Conservation (phyloP, 768 basidiomycete species). For the Trametes meyenii region DNA sequence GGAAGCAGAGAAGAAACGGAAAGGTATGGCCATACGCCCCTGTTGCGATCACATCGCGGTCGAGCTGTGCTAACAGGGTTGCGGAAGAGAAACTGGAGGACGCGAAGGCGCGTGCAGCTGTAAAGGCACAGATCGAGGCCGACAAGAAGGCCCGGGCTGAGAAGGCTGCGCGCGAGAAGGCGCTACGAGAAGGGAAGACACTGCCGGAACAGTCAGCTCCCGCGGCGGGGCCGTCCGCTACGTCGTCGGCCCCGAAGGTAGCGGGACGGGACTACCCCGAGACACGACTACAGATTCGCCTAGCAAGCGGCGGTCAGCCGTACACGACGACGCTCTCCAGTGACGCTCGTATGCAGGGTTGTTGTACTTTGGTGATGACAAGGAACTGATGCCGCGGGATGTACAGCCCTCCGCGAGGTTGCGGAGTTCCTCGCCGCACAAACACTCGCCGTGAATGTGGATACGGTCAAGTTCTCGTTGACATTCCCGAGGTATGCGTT, state of each 20-base stretch:
- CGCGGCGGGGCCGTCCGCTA: slow-evolving; percentile 36
- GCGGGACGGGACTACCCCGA: slow-evolving; percentile 79
- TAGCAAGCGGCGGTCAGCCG: slow-evolving; percentile 80
- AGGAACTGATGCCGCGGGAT: background rate
- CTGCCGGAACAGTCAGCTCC: slow-evolving; percentile 38
- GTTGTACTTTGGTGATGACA: background rate
- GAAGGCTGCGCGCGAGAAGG: slow-evolving; percentile 89
- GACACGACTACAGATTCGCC: slow-evolving; percentile 87
- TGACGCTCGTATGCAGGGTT: slow-evolving; percentile 62
- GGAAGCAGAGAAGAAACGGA: slow-evolving; percentile 79
- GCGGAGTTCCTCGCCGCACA: slow-evolving; percentile 88
- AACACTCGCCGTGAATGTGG: slow-evolving; percentile 66
- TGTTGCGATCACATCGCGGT: background rate
- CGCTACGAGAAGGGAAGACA: slow-evolving; percentile 77
- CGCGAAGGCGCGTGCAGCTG: slow-evolving; percentile 77
- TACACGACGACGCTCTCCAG: slow-evolving; percentile 81
- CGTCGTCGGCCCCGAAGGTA: slow-evolving; percentile 42
- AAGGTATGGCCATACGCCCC: slow-evolving; percentile 50
- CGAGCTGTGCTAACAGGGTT: background rate
- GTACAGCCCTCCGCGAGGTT: slow-evolving; percentile 75
- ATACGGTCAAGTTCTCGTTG: slow-evolving; percentile 75
- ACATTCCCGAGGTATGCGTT: slow-evolving; percentile 79
- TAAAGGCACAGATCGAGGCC: slow-evolving; percentile 93
- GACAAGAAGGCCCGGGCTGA: slow-evolving; percentile 90
- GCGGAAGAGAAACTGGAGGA: slow-evolving; percentile 86